Evolutionary conservation across 202 grass and related monocot genomes (phyloP), one percentile per base, ranked within the genome.

Genomic region (Carex arenaria): DNA sequence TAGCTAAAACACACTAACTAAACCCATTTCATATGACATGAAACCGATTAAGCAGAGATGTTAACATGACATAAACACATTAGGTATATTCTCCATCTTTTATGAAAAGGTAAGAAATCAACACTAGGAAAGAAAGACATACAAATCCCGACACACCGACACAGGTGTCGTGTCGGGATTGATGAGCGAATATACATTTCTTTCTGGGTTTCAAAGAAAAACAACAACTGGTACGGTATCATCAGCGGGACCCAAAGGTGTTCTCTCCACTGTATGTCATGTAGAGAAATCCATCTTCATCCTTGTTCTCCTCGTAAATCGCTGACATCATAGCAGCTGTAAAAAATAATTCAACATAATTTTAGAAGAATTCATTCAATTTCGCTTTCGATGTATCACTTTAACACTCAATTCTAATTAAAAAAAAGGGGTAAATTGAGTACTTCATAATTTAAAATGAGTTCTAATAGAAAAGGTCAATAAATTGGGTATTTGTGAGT

Each of bases 261-360:
- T 95, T 95, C 86, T 95, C 93, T 4, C 93, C 93, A 15, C 90
- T 92, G 86, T 95, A 95, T 42, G 90, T 92, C 93, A 95, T 95
- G 90, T 95, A 95, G 56, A 95, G 93, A 65, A 95, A 95, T 17
- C 93, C 90, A 1, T 95, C 93, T 73, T 90, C 93, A 4, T 95
- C 93, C 85, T 95, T 95, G 86, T 95, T 92, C 56, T 95, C 93
- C 38, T 95, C 93, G 1, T 95, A 95, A 81, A 95, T 92, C 10
- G 93, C 85, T 17, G 93, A 95, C 93, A 95, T 95, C 88, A 95
- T 83, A 7, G 93, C 93, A 64, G 93, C 93, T 87, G 84, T 11
- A 91, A 64, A 20, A 45, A 7, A 62, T 12, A 51, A 26, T 3
- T 18, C n/a, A 40, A 40, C 38, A 40, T 40, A 40, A 40, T 64